Evolutionary conservation across 306 rosid genomes (phyloP).

Genomic region (Luffa acutangula): DNA sequence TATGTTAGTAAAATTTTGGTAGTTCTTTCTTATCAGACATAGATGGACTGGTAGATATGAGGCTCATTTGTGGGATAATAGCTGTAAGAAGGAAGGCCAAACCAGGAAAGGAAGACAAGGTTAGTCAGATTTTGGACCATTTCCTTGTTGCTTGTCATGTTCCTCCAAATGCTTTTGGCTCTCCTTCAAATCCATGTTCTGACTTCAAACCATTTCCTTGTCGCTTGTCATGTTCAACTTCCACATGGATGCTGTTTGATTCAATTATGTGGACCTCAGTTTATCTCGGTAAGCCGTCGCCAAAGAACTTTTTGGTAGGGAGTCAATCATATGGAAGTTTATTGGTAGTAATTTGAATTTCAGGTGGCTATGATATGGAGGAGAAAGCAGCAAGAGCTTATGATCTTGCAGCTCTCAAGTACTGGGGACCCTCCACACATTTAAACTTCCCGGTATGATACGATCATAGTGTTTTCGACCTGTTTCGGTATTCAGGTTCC

Average conservation of each 20-base stretch:
- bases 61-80: slow-evolving; percentile 98
- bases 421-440: slow-evolving; percentile 94
- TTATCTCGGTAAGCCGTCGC: slow-evolving; percentile 57
- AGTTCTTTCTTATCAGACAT: slow-evolving; percentile 32
- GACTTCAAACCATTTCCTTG: slow-evolving; percentile 25
- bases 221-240: slow-evolving; percentile 21
- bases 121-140: slow-evolving; percentile 13
- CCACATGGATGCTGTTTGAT: slow-evolving; percentile 15
- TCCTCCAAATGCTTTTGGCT: background rate
- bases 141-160: background rate
- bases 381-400: slow-evolving; percentile 98
- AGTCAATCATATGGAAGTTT: background rate
- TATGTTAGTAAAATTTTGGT: background rate
- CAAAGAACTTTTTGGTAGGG: background rate
- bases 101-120: slow-evolving; percentile 99
- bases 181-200: slow-evolving; percentile 9
- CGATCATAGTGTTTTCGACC: background rate
- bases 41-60: slow-evolving; percentile 99
- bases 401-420: slow-evolving; percentile 95
- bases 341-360: slow-evolving; percentile 3
- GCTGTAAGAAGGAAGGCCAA: slow-evolving; percentile 97
- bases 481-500: background rate
- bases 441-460: slow-evolving; percentile 69
- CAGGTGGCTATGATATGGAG: slow-evolving; percentile 99
- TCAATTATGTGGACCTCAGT: slow-evolving; percentile 41